These are phyloP conservation scores for Xylariaceae sp. DNA, from an alignment of 2,329 filamentous ascomycete genomes.

Conservation along the genomic window DNA sequence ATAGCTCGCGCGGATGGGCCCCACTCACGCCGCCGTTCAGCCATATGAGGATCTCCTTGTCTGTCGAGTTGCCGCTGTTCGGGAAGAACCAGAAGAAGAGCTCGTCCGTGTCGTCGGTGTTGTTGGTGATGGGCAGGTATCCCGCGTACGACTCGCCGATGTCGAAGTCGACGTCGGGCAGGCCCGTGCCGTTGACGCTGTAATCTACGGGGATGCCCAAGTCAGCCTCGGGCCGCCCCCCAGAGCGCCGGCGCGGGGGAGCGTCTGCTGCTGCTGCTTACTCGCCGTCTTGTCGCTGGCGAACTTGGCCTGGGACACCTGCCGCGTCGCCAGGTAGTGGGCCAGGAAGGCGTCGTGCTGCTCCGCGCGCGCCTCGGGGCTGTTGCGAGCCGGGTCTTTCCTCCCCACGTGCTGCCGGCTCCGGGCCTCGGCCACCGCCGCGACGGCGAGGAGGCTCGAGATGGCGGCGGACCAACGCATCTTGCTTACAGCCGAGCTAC, in stretches of 20 bases:
- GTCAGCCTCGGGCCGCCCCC: not conserved
- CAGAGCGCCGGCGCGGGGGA: not conserved
- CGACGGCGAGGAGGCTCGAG: constrained; percentile 17
- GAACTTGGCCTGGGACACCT: constrained; percentile 18
- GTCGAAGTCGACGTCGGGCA: constrained; percentile 60
- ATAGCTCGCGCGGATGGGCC: constrained; percentile 42
- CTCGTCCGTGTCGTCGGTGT: constrained; percentile 31
- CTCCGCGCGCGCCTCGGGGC: constrained; percentile 2
- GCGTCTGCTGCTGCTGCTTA: constrained; percentile 14
- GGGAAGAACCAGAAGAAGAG: constrained; percentile 54
- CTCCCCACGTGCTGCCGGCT: constrained; percentile 26
- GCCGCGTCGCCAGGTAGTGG: constrained; percentile 18
- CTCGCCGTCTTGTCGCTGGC: constrained; percentile 22
- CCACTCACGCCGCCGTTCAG: constrained; percentile 37
- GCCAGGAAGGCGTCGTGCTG: constrained; percentile 10
- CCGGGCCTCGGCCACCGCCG: constrained; percentile 13
- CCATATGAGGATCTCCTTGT: constrained; percentile 48
- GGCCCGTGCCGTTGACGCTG: constrained; percentile 49
- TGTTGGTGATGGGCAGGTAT: constrained; percentile 44
- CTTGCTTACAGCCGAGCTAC: too few relatives aligned
- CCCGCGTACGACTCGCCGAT: constrained; percentile 53
- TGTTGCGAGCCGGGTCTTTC: constrained; percentile 12
- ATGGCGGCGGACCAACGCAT: constrained; percentile 20
- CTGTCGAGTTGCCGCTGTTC: constrained; percentile 32
- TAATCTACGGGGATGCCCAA: constrained; percentile 40